A percentile compares a stretch with the other conserved stretches of the same genome.
These are phyloP conservation scores for Lithocarpus polystachyus DNA, from an alignment of 306 rosid genomes.

Conservation along the genomic window DNA sequence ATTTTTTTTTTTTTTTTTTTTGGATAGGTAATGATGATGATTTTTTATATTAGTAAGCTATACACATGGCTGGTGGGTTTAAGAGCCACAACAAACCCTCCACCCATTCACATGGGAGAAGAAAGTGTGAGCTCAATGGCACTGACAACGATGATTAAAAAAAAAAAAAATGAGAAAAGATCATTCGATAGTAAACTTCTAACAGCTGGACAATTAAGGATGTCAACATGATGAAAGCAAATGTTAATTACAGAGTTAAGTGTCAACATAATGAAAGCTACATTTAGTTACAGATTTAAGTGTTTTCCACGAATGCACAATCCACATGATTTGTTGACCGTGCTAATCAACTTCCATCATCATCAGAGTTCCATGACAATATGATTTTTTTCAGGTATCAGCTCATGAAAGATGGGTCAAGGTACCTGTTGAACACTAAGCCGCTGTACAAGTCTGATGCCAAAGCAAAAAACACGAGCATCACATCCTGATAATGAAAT, in stretches of 20 bases:
- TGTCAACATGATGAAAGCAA: neutral
- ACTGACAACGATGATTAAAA: no score
- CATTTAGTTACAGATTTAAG: neutral
- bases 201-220: neutral
- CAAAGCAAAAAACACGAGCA: slow-evolving; percentile 12
- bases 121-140: no score
- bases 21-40: no score
- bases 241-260: neutral
- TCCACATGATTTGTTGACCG: neutral
- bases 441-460: slow-evolving; percentile 3
- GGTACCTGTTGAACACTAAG: neutral
- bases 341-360: neutral
- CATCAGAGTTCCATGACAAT: neutral
- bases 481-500: neutral
- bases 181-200: neutral
- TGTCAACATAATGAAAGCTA: neutral
- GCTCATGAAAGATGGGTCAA: neutral
- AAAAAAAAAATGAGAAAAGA: neutral
- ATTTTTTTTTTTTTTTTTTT: no score
- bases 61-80: no score
- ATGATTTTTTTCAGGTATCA: neutral
- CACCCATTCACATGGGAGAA: no score
- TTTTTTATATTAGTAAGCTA: no score
- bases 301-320: neutral
- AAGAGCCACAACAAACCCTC: no score